Conservation (phyloP, 305 asterid genomes). For the Rubia balearica region DNA sequence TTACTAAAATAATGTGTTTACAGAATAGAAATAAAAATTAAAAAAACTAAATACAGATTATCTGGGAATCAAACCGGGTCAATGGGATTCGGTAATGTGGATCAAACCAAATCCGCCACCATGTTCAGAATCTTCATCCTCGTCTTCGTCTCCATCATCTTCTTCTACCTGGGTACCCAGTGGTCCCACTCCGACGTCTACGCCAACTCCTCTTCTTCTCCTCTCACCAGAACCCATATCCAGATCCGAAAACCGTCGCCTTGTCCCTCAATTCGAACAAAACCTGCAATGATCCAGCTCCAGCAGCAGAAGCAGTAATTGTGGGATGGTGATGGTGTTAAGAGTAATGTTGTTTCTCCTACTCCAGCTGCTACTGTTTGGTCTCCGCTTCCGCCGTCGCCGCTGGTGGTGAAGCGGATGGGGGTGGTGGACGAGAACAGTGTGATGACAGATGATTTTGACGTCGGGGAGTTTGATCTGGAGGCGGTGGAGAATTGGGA, state of each 20-base stretch:
- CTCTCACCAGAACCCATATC: constrained; percentile 40
- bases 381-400: constrained; percentile 34
- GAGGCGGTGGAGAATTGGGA: too few relatives aligned
- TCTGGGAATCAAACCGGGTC: too few relatives aligned
- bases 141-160: constrained; percentile 32
- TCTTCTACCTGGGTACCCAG: constrained; percentile 26
- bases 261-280: constrained; percentile 51
- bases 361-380: constrained; percentile 12
- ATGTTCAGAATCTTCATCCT: too few relatives aligned
- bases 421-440: constrained; percentile 59
- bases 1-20: too few relatives aligned
- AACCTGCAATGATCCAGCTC: constrained; percentile 27
- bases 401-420: constrained; percentile 29
- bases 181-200: constrained; percentile 42
- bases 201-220: constrained; percentile 67
- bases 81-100: too few relatives aligned
- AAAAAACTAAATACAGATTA: too few relatives aligned
- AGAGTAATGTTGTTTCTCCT: too few relatives aligned
- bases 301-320: not conserved
- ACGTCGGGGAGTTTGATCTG: constrained; percentile 47
- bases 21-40: too few relatives aligned
- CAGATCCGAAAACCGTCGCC: constrained; percentile 19
- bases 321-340: not conserved
- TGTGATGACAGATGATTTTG: constrained; percentile 62
- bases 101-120: too few relatives aligned